phyloP scores from a whole-genome alignment of 495 filamentous ascomycete species.

The Xylaria venustula region DNA sequence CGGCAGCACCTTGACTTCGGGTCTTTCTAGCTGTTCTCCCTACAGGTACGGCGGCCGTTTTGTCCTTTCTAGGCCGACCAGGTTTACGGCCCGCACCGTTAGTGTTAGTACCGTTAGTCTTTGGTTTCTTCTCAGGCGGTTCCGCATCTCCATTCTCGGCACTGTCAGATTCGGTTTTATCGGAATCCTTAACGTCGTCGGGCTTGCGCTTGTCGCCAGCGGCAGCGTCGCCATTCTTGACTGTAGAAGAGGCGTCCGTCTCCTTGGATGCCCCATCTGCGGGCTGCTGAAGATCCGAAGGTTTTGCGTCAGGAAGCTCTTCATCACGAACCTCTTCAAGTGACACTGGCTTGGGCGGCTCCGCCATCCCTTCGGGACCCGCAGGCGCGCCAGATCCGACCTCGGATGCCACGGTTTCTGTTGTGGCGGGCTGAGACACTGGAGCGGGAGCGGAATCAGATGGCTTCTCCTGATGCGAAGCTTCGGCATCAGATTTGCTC shows the following conservation, averaged over 20 bases:
- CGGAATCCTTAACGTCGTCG: slow-evolving; percentile 10
- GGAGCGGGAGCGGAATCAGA: slow-evolving; percentile 14
- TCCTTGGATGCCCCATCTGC: background rate
- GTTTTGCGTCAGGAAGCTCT: slow-evolving; percentile 15
- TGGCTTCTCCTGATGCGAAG: slow-evolving; percentile 21
- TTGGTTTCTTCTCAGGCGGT: slow-evolving; percentile 34
- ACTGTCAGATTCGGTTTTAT: slow-evolving; percentile 16
- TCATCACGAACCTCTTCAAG: slow-evolving; percentile 25
- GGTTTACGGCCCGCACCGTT: slow-evolving; percentile 30
- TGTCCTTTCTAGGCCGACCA: slow-evolving; percentile 40
- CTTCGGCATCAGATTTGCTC: slow-evolving; percentile 14
- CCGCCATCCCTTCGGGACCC: slow-evolving; percentile 14
- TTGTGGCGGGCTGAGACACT: slow-evolving; percentile 5
- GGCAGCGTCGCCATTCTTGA: slow-evolving; percentile 7
- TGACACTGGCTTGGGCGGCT: slow-evolving; percentile 22
- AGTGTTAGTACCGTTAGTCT: slow-evolving; percentile 27
- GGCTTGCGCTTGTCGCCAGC: slow-evolving; percentile 31
- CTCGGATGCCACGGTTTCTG: slow-evolving; percentile 12
- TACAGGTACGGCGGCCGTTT: slow-evolving; percentile 23
- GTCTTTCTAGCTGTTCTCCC: slow-evolving; percentile 43
- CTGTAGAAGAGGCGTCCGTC: slow-evolving; percentile 1
- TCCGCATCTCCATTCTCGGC: slow-evolving; percentile 14
- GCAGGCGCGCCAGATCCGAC: slow-evolving; percentile 11
- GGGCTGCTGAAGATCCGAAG: slow-evolving; percentile 2
- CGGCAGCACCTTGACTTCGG: slow-evolving; percentile 43